Conservation (phyloP, 306 rosid genomes). For the Betula pendula region DNA sequence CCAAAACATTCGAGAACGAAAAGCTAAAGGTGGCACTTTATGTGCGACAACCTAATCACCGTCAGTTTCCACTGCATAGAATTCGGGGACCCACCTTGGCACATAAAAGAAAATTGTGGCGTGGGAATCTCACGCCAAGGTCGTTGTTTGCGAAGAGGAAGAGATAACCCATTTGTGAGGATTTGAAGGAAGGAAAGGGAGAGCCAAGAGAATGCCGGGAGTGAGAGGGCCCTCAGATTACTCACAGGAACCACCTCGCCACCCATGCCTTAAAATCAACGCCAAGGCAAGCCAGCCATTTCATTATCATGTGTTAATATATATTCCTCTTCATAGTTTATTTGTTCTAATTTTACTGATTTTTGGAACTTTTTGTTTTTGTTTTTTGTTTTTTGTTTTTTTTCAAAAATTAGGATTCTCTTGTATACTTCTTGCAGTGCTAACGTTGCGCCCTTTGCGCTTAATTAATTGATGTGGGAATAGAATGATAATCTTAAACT, state of each 20-base stretch:
- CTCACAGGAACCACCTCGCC: constrained; percentile 71
- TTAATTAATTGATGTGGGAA: too few relatives aligned
- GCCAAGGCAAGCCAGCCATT: constrained; percentile 47
- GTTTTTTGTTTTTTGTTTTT: too few relatives aligned
- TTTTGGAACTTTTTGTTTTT: too few relatives aligned
- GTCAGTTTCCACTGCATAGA: background rate
- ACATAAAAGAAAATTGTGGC: background rate
- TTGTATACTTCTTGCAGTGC: too few relatives aligned
- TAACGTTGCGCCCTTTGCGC: too few relatives aligned
- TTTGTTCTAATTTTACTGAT: too few relatives aligned
- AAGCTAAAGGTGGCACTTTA: too few relatives aligned
- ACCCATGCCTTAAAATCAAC: constrained; percentile 58
- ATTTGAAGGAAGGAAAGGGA: background rate
- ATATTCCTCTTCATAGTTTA: too few relatives aligned
- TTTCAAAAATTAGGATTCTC: too few relatives aligned
- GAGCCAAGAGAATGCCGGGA: constrained; percentile 56
- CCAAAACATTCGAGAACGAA: background rate
- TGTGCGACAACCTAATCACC: background rate
- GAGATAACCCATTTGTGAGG: background rate
- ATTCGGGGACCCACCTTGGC: background rate
- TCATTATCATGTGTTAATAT: background rate
- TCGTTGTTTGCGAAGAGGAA: background rate
- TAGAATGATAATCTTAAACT: background rate
- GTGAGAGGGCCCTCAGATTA: constrained; percentile 70
- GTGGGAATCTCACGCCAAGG: too few relatives aligned